These are phyloP conservation scores for Colletotrichum paranaense DNA, from an alignment of 2,329 filamentous ascomycete species.

Conservation along the genomic window DNA sequence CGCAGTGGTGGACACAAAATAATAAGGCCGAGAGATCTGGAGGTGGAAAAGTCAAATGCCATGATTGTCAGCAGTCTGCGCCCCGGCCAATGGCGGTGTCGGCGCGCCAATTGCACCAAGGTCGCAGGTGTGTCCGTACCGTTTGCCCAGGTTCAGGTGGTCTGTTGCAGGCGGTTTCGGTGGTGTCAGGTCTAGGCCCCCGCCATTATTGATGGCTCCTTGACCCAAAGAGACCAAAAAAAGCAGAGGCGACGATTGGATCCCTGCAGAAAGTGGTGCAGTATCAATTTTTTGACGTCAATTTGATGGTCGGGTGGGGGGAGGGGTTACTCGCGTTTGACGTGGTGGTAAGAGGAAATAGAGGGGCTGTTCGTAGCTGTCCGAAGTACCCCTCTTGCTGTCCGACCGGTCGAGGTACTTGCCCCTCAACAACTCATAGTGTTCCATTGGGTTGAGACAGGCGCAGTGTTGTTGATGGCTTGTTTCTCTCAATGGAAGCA, in stretches of 20 bases:
- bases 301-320: slow-evolving; percentile 29
- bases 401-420: neutral
- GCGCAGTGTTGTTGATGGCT: neutral
- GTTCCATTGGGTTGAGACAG: slow-evolving; percentile 6
- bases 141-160: neutral
- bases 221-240: neutral
- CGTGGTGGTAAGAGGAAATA: slow-evolving; percentile 12
- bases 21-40: slow-evolving; percentile 33
- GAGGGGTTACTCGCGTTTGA: slow-evolving; percentile 33
- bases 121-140: neutral
- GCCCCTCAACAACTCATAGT: slow-evolving; percentile 12
- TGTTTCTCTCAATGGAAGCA: neutral
- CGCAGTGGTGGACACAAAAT: slow-evolving; percentile 11
- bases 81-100: neutral
- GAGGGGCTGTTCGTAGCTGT: slow-evolving; percentile 11
- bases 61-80: slow-evolving; percentile 24
- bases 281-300: slow-evolving; percentile 32
- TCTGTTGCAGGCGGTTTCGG: neutral
- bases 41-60: slow-evolving; percentile 32
- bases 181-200: slow-evolving; percentile 1
- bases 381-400: neutral
- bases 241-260: slow-evolving; percentile 6
- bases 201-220: neutral
- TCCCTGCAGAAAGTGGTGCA: slow-evolving; percentile 12
- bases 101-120: neutral